Base-by-base conservation (phyloP, 805 yeast species). In the Saturnispora ahearnii region DNA sequence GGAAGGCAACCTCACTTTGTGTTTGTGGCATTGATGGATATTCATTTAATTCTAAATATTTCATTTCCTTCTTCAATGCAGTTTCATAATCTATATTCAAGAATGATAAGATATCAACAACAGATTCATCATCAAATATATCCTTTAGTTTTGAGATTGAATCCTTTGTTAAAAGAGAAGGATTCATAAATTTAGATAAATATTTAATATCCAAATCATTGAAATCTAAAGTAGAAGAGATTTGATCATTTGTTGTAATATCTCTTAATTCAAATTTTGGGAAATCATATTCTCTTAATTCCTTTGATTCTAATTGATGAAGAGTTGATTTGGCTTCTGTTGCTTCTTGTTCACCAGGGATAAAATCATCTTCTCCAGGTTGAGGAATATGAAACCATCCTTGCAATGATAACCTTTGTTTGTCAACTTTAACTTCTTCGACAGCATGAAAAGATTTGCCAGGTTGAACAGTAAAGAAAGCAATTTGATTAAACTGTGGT, bases 331-430 rank as follows among this genome's bases (percentile, higher is more conserved):
- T 73, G 0, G 85, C 83, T 57, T 83, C 89, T 1, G 86, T 81
- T 34, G 71, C 78, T 59, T 83, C 91, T 63, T 87, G 89, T 62
- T 88, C 96, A 5, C 95, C 95, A 34, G 78, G 79, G 18, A 81
- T 75, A 60, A 66, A 91, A 0, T 97, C 98, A 32, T 77, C 81
- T 66, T 93, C 99, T 9, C 96, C 97, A 10, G 70, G 70, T 63
- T 93, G 98, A 3, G 99, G 99, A 47, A 90, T 87, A 65, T 93
- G 99, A 63, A 91, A 95, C 99, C 99, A 95, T 1, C 99, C 99
- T 61, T 93, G 96, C 53, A 93, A 87, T 0, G 96, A 87, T 33
- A 93, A 70, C 61, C 99, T 76, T 55, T 89, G 95, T 62, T 84
- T 87, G 61, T 90, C 96, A 1, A 82, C 96, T 53, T 83, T 77